phyloP scores from a whole-genome alignment of 2,329 filamentous ascomycete genomes.

The Trichophyton schoenleinii region DNA sequence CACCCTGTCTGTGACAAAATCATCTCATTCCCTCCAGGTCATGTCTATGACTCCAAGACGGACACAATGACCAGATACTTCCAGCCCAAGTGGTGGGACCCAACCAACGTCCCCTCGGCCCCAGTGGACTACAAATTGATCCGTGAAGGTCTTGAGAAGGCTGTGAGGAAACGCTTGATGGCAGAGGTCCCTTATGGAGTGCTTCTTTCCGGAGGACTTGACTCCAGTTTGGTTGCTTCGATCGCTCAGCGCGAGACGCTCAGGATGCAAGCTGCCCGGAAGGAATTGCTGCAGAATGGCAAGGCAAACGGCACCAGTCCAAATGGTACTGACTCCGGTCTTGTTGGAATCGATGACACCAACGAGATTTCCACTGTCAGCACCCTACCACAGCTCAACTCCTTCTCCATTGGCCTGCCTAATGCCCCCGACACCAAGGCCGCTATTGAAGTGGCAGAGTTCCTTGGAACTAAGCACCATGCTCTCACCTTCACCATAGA shows the following conservation, averaged over 20 bases:
- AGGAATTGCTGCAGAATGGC: not conserved
- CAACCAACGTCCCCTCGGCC: constrained; percentile 59
- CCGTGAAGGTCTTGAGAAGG: constrained; percentile 70
- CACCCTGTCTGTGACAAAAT: constrained; percentile 92
- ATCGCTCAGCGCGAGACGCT: constrained; percentile 91
- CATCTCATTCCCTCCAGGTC: constrained; percentile 83
- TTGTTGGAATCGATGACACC: constrained; percentile 90
- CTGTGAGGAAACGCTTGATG: constrained; percentile 95
- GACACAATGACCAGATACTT: constrained; percentile 77
- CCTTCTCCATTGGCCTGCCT: constrained; percentile 94
- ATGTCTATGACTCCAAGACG: constrained; percentile 91
- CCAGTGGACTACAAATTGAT: constrained; percentile 75
- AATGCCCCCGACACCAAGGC: constrained; percentile 86
- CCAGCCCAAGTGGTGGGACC: constrained; percentile 85
- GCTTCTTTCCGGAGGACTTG: constrained; percentile 82
- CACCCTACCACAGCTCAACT: constrained; percentile 89
- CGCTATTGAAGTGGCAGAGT: constrained; percentile 84
- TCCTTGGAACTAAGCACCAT: constrained; percentile 95
- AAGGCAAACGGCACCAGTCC: constrained; percentile 37
- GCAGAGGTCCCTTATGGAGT: constrained; percentile 97
- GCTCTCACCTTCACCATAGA: constrained; percentile 97
- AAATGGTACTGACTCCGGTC: constrained; percentile 28
- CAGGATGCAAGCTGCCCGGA: constrained; percentile 48
- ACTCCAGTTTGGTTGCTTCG: constrained; percentile 87
- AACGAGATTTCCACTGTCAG: constrained; percentile 81